Conservation (phyloP, 2,329 filamentous ascomycete species). For the Capronia americana region DNA sequence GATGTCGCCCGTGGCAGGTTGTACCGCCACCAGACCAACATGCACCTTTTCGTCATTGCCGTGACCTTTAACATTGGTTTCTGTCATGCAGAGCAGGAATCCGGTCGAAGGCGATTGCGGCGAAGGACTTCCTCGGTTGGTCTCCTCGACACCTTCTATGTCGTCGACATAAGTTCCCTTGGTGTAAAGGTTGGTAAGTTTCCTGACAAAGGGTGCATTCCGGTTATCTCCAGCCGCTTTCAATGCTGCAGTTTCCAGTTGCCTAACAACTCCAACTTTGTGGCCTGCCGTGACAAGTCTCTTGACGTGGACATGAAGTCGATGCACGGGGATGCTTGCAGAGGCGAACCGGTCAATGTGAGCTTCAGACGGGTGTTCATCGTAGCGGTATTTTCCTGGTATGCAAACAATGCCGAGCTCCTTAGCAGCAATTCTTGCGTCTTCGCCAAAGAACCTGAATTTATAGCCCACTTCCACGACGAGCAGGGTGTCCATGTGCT, state of each 20-base stretch:
- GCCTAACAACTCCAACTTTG: constrained; percentile 93
- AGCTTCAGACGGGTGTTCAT: constrained; percentile 91
- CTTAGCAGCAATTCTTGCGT: constrained; percentile 86
- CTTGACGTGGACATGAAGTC: constrained; percentile 91
- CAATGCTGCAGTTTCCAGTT: constrained; percentile 91
- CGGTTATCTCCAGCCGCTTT: constrained; percentile 96
- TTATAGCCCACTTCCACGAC: constrained; percentile 98
- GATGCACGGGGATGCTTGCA: constrained; percentile 91
- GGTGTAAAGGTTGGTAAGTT: constrained; percentile 95
- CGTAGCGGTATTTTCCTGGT: constrained; percentile 90
- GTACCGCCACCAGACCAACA: constrained; percentile 89
- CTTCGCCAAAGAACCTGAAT: constrained; percentile 95
- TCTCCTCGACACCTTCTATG: constrained; percentile 74
- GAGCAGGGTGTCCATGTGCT: constrained; percentile 86
- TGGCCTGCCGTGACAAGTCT: constrained; percentile 88
- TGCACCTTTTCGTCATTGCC: constrained; percentile 93
- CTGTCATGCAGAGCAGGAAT: constrained; percentile 92
- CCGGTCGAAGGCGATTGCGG: constrained; percentile 71
- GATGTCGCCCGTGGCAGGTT: constrained; percentile 93
- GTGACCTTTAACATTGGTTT: constrained; percentile 76
- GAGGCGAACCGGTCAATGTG: constrained; percentile 92
- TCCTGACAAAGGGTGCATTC: constrained; percentile 88
- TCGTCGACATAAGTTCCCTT: constrained; percentile 98
- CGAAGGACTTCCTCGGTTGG: constrained; percentile 59
- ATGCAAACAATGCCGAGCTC: constrained; percentile 96